These are phyloP conservation scores for Aspergillus costaricaensis DNA, from an alignment of 2,329 filamentous ascomycete species.

Conservation along the genomic window DNA sequence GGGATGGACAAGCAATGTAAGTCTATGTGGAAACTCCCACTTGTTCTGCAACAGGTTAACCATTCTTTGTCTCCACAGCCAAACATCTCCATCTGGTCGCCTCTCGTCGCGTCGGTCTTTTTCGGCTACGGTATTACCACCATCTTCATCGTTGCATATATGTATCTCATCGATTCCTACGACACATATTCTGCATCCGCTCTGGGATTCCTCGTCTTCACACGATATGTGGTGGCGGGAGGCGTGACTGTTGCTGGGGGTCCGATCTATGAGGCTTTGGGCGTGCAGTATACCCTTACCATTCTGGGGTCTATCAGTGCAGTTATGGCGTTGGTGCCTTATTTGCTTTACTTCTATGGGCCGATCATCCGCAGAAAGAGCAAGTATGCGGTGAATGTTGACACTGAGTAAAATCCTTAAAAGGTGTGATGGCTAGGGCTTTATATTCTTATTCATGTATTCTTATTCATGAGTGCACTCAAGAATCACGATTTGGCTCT, in stretches of 20 bases:
- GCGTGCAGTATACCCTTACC: slow-evolving; percentile 47
- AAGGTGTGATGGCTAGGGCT: no score
- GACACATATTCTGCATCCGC: slow-evolving; percentile 55
- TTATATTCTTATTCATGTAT: no score
- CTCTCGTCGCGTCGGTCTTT: slow-evolving; percentile 51
- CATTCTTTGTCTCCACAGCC: no score
- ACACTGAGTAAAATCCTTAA: no score
- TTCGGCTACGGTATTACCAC: slow-evolving; percentile 56
- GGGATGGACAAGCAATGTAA: slow-evolving; percentile 52
- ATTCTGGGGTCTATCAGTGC: slow-evolving; percentile 44
- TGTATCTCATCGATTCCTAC: slow-evolving; percentile 62
- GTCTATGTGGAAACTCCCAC: not conserved
- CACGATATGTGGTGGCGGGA: slow-evolving; percentile 44
- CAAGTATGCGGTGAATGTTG: slow-evolving; percentile 9
- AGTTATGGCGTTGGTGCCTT: slow-evolving; percentile 49
- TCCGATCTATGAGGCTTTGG: slow-evolving; percentile 46
- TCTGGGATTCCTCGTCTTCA: slow-evolving; percentile 47
- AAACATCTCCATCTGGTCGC: slow-evolving; percentile 53
- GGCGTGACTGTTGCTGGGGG: slow-evolving; percentile 40
- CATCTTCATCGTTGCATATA: slow-evolving; percentile 55
- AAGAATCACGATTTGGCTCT: no score
- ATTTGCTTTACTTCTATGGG: slow-evolving; percentile 29
- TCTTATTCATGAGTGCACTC: no score
- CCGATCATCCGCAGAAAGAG: slow-evolving; percentile 24
- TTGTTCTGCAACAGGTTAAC: no score